These are phyloP conservation scores for Prunus persica DNA, from an alignment of 306 rosid genomes.

Conservation along the genomic window DNA sequence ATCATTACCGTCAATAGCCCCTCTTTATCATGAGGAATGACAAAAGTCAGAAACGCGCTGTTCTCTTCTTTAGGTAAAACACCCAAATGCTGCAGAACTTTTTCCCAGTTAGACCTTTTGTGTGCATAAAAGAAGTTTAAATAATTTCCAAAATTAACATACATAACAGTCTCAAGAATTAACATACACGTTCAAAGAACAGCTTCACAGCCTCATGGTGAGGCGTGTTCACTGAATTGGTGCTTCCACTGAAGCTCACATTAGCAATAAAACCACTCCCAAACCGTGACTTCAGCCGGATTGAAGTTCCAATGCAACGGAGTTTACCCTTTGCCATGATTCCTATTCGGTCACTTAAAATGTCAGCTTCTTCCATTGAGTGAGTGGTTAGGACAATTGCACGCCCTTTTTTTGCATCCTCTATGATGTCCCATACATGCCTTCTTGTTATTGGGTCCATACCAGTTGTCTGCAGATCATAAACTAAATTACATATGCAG, in stretches of 20 bases:
- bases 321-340: conserved; percentile 97
- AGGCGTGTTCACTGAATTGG: conserved; percentile 24
- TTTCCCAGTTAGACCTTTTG: conserved; percentile 21
- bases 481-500: conserved; percentile 21
- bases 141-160: conserved; percentile 30
- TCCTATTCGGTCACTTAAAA: conserved; percentile 86
- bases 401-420: conserved; percentile 79
- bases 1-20: conserved; percentile 48
- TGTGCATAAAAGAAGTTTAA: conserved; percentile 14
- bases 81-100: conserved; percentile 62
- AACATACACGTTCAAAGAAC: conserved; percentile 44
- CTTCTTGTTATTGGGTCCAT: conserved; percentile 98
- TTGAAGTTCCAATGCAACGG: conserved; percentile 84
- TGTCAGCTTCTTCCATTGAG: conserved; percentile 99
- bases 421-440: conserved; percentile 94
- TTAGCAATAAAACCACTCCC: conserved; percentile 83
- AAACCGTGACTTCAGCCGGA: conserved; percentile 78
- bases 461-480: conserved; percentile 70
- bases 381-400: conserved; percentile 89
- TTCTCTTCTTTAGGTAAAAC: conserved; percentile 81
- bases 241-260: conserved; percentile 55
- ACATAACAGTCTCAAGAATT: conserved; percentile 23
- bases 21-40: conserved; percentile 86
- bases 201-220: conserved; percentile 63
- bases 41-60: conserved; percentile 57